Percentiles rank a stretch among this genome's conserved stretches.
Conservation (phyloP, 1,139 yeast genomes). For the Yamadazyma membranifaciens region DNA sequence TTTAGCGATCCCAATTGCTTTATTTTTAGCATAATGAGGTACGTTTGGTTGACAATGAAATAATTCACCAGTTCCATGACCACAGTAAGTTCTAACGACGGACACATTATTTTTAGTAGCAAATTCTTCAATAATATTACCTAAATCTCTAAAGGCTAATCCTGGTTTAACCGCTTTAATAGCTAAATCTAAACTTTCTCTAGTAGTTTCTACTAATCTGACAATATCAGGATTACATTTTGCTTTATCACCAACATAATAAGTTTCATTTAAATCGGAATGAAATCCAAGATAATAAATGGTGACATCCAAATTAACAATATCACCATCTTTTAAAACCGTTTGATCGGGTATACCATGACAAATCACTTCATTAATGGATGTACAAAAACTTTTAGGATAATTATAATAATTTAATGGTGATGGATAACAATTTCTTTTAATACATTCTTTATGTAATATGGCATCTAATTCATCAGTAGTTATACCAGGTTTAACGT, state of each 20-base stretch:
- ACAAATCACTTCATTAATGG: constrained; percentile 92
- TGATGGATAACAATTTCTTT: constrained; percentile 90
- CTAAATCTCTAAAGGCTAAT: constrained; percentile 78
- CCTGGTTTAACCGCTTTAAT: constrained; percentile 91
- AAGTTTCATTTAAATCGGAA: constrained; percentile 94
- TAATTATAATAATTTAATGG: constrained; percentile 93
- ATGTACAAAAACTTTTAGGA: constrained; percentile 92
- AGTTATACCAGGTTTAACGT: constrained; percentile 82
- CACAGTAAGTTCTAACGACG: constrained; percentile 88
- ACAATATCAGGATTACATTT: constrained; percentile 71
- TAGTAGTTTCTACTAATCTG: constrained; percentile 88
- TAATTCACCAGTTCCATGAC: constrained; percentile 86
- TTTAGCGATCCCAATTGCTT: constrained; percentile 89
- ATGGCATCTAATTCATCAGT: constrained; percentile 90
- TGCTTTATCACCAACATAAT: constrained; percentile 93
- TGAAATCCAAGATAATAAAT: constrained; percentile 85
- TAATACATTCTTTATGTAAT: constrained; percentile 84
- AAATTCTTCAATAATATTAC: constrained; percentile 84
- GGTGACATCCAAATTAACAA: constrained; percentile 86
- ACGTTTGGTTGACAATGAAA: constrained; percentile 94
- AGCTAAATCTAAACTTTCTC: constrained; percentile 85
- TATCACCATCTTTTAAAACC: constrained; percentile 88
- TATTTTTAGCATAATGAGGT: constrained; percentile 92
- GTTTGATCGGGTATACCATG: constrained; percentile 97
- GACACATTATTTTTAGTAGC: constrained; percentile 79